Percentiles rank a stretch among this genome's conserved stretches.
Evolutionary conservation across 2,329 filamentous ascomycete genomes (phyloP).

Genomic region (Cordyceps militaris): DNA sequence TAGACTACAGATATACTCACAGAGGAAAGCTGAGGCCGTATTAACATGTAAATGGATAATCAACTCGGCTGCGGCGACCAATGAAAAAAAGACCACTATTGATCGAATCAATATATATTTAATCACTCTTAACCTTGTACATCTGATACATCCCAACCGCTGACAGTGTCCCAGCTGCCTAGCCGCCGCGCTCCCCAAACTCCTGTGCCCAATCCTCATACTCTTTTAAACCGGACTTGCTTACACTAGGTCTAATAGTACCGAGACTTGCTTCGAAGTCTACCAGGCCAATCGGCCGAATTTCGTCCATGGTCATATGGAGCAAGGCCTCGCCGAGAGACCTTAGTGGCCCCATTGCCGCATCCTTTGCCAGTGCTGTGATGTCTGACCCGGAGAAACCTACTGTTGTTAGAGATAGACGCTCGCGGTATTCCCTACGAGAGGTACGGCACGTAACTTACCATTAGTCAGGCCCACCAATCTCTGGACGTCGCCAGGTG

Average conservation of each 20-base stretch:
- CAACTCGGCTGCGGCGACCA: not conserved
- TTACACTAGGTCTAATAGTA: slow-evolving; percentile 86
- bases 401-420: slow-evolving; percentile 29
- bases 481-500: slow-evolving; percentile 60
- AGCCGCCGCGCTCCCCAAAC: slow-evolving; percentile 88
- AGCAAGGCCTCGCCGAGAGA: slow-evolving; percentile 85
- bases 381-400: slow-evolving; percentile 98
- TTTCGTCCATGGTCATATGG: slow-evolving; percentile 89
- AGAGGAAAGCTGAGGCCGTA: no score
- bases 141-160: not conserved
- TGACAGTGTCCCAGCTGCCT: not conserved
- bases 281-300: slow-evolving; percentile 71
- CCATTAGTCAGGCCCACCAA: slow-evolving; percentile 81
- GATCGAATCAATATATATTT: not conserved
- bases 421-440: not conserved
- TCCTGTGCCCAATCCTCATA: slow-evolving; percentile 93
- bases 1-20: not conserved
- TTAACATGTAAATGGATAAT: no score
- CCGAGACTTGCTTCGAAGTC: slow-evolving; percentile 81
- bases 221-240: slow-evolving; percentile 72
- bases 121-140: not conserved
- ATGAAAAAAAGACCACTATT: not conserved
- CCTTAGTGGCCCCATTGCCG: slow-evolving; percentile 90
- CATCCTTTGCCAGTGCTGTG: slow-evolving; percentile 92
- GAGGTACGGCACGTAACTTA: slow-evolving; percentile 34